Conservation (phyloP, 2,329 filamentous ascomycete species). For the Plectosphaerella sp. region DNA sequence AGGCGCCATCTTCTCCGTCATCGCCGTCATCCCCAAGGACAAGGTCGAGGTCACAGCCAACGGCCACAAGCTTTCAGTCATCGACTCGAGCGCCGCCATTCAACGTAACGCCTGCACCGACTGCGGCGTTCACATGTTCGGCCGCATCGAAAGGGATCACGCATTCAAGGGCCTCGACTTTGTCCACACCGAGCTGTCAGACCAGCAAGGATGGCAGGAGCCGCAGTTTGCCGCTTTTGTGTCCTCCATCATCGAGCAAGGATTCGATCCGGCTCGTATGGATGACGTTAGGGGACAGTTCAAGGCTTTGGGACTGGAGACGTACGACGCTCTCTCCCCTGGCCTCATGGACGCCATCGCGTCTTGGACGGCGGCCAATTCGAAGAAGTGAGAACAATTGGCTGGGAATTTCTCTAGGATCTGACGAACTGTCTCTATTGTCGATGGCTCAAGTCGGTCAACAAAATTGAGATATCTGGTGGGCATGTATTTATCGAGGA, state of each 20-base stretch:
- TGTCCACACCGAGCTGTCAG: constrained; percentile 59
- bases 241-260: constrained; percentile 64
- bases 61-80: constrained; percentile 48
- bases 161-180: constrained; percentile 67
- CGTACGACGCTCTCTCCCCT: constrained; percentile 60
- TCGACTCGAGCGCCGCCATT: constrained; percentile 54
- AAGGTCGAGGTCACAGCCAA: constrained; percentile 54
- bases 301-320: constrained; percentile 49
- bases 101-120: constrained; percentile 55
- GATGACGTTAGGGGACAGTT: constrained; percentile 50
- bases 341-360: constrained; percentile 59
- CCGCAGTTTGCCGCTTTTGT: constrained; percentile 68
- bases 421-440: too few relatives aligned
- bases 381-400: neutral
- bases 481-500: too few relatives aligned
- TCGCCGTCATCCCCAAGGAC: constrained; percentile 55
- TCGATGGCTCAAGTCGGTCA: too few relatives aligned
- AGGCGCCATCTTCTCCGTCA: constrained; percentile 59
- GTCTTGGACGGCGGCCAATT: constrained; percentile 39
- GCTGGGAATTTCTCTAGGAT: neutral
- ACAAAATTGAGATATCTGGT: too few relatives aligned
- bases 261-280: constrained; percentile 51
- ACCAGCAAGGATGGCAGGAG: constrained; percentile 63
- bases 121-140: constrained; percentile 61
- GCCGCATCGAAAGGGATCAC: constrained; percentile 60